These are phyloP conservation scores for Capsella rubella DNA, from an alignment of 441 rosid genomes.

Conservation along the genomic window DNA sequence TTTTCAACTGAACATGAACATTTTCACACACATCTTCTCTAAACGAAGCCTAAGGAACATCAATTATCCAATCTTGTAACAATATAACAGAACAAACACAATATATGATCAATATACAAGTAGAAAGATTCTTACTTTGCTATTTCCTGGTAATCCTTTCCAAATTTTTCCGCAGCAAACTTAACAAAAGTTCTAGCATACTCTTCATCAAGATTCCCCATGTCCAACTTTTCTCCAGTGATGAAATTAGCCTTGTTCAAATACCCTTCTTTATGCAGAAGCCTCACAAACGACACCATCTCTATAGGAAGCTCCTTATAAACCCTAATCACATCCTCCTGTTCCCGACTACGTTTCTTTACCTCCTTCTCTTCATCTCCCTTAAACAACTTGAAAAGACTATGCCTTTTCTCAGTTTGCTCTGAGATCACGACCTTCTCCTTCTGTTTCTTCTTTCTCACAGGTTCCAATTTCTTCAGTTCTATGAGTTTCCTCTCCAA, in stretches of 20 bases:
- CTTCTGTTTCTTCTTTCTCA: constrained; percentile 28
- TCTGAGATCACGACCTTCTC: neutral
- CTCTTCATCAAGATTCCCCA: constrained; percentile 58
- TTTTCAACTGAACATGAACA: neutral
- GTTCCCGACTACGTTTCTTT: constrained; percentile 1
- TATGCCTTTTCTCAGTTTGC: constrained; percentile 32
- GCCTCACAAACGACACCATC: constrained; percentile 57
- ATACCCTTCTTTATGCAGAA: constrained; percentile 65
- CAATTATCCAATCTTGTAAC: neutral
- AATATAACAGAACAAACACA: constrained; percentile 12
- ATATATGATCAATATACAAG: constrained; percentile 4
- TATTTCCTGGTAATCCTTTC: constrained; percentile 70
- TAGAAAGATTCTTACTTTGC: constrained; percentile 63
- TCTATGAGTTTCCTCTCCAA: constrained; percentile 52
- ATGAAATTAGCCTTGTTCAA: constrained; percentile 68
- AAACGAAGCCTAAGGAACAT: neutral
- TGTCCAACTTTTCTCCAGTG: constrained; percentile 48
- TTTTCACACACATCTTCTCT: neutral
- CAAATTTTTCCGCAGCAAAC: constrained; percentile 63
- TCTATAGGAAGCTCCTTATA: constrained; percentile 63
- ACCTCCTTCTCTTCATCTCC: constrained; percentile 18
- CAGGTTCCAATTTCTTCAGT: constrained; percentile 45
- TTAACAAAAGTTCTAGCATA: constrained; percentile 63
- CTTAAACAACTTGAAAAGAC: constrained; percentile 44
- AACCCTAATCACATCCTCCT: constrained; percentile 38